Base-by-base conservation (phyloP, 1,284 basidiomycete species). In the Ganoderma multipileum region DNA sequence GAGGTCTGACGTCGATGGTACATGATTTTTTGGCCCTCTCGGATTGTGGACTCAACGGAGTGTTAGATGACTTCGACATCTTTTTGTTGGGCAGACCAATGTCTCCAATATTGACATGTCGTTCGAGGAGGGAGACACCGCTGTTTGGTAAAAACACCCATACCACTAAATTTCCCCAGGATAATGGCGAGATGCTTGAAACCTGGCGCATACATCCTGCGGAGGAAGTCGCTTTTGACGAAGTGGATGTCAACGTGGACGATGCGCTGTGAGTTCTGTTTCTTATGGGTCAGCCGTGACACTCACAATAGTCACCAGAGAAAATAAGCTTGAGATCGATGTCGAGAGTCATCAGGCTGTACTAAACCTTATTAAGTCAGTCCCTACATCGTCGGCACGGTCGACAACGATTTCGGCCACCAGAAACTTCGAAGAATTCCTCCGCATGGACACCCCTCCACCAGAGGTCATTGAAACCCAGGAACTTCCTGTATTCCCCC, bases 401-500 rank as follows among this genome's bases (percentile, higher is more conserved):
- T 4, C 64, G 20, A 8, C 5, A 61, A 18, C 12, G 14, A 14
- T 9, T 30, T 55, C 38, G 4, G 7, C 54, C 2, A 38, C 61
- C 28, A 67, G 57, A 11, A 28, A 80, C 60, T 76, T 79, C 52
- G 78, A 80, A 52, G 77, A 69, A 39, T 83, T 86, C 72, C 74
- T 85, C 0, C 71, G 78, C 20, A 61, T 66, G 11, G 73, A 78
- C 33, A 79, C 80, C 8, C 80, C 81, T 39, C 80, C 82, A 33
- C 73, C 79, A 11, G 77, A 78, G 5, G 52, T 74, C 28, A 74
- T 74, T 57, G 76, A 77, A 38, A 72, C 77, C 18, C 73, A 75
- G 7, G 81, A 81, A 30, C 81, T 82, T 2, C 85, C 85, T 0
- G 76, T 89, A 3, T 90, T 91, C 67, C 74, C 89, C 20, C 80